Conservation (phyloP, 2,329 filamentous ascomycete species). For the Pseudodiploospora longispora region DNA sequence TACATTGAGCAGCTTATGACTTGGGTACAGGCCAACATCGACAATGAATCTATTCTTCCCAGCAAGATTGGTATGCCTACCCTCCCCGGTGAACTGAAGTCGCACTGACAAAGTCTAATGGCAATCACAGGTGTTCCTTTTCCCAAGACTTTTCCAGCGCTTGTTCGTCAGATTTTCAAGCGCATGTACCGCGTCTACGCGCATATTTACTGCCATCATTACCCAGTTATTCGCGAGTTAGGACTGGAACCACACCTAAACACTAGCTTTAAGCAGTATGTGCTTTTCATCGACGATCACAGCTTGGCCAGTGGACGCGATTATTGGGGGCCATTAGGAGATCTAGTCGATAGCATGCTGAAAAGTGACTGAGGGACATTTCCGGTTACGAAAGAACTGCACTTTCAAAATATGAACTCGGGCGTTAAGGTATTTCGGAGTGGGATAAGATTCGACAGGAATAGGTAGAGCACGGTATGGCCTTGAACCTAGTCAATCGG, state of each 20-base stretch:
- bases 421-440: too few relatives aligned
- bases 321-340: slow-evolving; percentile 92
- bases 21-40: slow-evolving; percentile 92
- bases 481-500: too few relatives aligned
- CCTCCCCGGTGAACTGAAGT: not conserved
- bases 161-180: slow-evolving; percentile 96
- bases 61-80: slow-evolving; percentile 65
- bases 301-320: slow-evolving; percentile 86
- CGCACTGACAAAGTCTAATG: slow-evolving; percentile 7
- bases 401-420: too few relatives aligned
- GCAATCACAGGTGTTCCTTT: slow-evolving; percentile 68
- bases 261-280: slow-evolving; percentile 99
- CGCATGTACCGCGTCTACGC: slow-evolving; percentile 97
- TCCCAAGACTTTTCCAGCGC: slow-evolving; percentile 79
- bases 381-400: too few relatives aligned
- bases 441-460: too few relatives aligned
- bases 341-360: slow-evolving; percentile 96
- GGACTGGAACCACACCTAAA: slow-evolving; percentile 96
- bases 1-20: slow-evolving; percentile 98
- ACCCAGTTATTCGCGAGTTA: slow-evolving; percentile 89
- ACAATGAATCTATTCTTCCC: slow-evolving; percentile 93
- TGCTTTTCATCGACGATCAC: slow-evolving; percentile 97
- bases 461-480: too few relatives aligned
- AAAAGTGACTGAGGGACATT: slow-evolving; percentile 62
- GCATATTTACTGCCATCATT: slow-evolving; percentile 99